These are phyloP conservation scores for Polychytrium aggregatum DNA, from an alignment of 192 early-diverging fungal species.

Conservation along the genomic window DNA sequence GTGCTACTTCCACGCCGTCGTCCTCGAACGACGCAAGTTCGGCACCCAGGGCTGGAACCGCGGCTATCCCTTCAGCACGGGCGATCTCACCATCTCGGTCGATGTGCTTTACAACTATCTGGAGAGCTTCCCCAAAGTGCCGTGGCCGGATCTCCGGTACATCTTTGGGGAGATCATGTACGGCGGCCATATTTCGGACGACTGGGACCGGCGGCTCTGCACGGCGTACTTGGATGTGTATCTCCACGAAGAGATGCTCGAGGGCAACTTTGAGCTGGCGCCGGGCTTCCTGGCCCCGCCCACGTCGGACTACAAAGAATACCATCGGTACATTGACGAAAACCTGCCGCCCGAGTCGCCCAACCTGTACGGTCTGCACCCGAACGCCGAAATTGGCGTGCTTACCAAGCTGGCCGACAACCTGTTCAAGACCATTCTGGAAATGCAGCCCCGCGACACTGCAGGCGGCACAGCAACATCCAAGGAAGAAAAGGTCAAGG, in stretches of 20 bases:
- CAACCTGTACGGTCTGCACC: constrained; percentile 52
- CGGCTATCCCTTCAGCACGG: constrained; percentile 52
- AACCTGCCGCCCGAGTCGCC: constrained; percentile 50
- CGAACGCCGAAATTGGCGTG: constrained; percentile 58
- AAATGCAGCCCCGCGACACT: constrained; percentile 54
- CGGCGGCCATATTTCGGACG: constrained; percentile 59
- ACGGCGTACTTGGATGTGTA: constrained; percentile 52
- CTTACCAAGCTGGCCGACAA: constrained; percentile 51
- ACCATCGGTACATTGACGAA: constrained; percentile 56
- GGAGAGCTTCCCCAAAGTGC: constrained; percentile 50
- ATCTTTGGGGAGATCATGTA: constrained; percentile 63
- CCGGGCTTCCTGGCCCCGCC: constrained; percentile 45
- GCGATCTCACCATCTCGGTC: constrained; percentile 47
- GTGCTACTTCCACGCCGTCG: constrained; percentile 56
- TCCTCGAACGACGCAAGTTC: constrained; percentile 52
- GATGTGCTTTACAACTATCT: constrained; percentile 55
- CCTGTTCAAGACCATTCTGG: constrained; percentile 55
- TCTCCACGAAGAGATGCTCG: constrained; percentile 48
- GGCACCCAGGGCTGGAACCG: constrained; percentile 59
- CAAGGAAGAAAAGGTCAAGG: constrained; percentile 54
- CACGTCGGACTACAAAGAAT: constrained; percentile 52
- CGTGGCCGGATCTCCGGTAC: constrained; percentile 53
- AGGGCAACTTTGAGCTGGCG: constrained; percentile 50
- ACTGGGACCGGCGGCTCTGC: constrained; percentile 52
- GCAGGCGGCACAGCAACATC: constrained; percentile 39